Base-by-base conservation (phyloP, 495 filamentous ascomycete genomes). In the Massariosphaeria phaeospora region DNA sequence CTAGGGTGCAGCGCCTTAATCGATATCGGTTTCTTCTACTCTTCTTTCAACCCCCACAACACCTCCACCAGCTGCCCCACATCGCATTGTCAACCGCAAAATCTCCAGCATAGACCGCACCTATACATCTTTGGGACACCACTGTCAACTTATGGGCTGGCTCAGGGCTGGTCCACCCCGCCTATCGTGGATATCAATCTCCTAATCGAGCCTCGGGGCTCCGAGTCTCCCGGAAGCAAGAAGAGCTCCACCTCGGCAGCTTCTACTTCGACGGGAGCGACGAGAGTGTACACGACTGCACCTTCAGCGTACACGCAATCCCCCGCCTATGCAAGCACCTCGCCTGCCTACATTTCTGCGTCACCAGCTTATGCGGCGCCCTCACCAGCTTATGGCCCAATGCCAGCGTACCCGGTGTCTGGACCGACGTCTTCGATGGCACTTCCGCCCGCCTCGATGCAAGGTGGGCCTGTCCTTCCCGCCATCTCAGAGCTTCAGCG, bases 101-200 rank as follows among this genome's bases (percentile, higher is more conserved):
- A 17, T 24, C 11, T 34, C 3, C 18, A 30, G 25, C 13, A 21
- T 10, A 42, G 50, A 35, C 27, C 20, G 40, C 31, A 29, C 34
- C 30, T 39, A 51, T 38, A 42, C 52, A 27, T 29, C n/a, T 35
- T 18, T 15, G 17, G 26, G 42, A 48, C 33, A 27, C 20, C 35
- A 42, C 24, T 35, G 27, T 48, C 56, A 52, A 50, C 56, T 54
- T 57, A 61, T 64, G 61, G 61, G 61, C 61, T 57, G 57, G 57
- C 61, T 57, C 35, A 47, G 31, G 27, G 57, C 57, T 48, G 38
- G 61, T 52, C 61, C 61, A 57, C 39, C 57, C 49, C 82, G 78
- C 80, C 73, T 83, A 88, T 78, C 84, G 84, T 91, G 86, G 86
- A 91, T 89, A 88, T 91, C 84, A 79, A 84, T 76, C 82, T 82